A percentile compares a stretch with the other conserved stretches of the same genome.
Conservation (phyloP, 2,329 filamentous ascomycete species). For the Hypocrella siamensis region DNA sequence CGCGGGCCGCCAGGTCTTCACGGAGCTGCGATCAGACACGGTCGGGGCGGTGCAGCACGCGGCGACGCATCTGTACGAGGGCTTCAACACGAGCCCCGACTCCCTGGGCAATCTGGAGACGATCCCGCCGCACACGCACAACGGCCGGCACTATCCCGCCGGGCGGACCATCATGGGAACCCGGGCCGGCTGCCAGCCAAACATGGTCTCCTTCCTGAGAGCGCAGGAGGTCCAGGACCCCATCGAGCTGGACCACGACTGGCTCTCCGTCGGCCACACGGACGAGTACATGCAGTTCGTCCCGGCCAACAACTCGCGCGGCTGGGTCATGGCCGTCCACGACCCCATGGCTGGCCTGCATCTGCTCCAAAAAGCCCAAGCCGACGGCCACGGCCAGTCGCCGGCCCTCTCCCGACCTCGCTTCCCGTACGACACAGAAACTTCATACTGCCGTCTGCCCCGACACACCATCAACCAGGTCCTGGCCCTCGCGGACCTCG, state of each 20-base stretch:
- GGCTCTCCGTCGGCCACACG: constrained; percentile 11
- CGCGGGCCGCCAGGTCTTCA: constrained; percentile 17
- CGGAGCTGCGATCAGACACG: constrained; percentile 12
- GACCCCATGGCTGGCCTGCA: constrained; percentile 10
- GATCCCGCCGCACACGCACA: constrained; percentile 15
- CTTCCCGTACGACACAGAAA: neutral
- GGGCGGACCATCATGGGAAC: constrained; percentile 10
- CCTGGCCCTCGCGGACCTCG: neutral
- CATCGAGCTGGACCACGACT: constrained; percentile 13
- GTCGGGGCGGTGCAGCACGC: constrained; percentile 16
- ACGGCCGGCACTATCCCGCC: constrained; percentile 8
- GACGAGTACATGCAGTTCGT: constrained; percentile 16
- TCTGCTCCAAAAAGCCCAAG: constrained; percentile 8
- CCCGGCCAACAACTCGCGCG: constrained; percentile 9
- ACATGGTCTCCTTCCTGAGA: constrained; percentile 12
- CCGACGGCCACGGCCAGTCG: constrained; percentile 9
- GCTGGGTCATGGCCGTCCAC: constrained; percentile 10
- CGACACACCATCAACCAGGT: constrained; percentile 2
- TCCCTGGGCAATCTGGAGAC: constrained; percentile 19
- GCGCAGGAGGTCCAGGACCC: constrained; percentile 19
- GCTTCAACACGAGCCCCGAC: constrained; percentile 6
- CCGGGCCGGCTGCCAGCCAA: neutral
- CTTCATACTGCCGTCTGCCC: neutral
- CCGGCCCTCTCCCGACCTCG: neutral
- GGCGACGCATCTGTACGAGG: neutral